Evolutionary conservation across 148 eudicot species (phyloP).

Genomic region (Talinum fruticosum): DNA sequence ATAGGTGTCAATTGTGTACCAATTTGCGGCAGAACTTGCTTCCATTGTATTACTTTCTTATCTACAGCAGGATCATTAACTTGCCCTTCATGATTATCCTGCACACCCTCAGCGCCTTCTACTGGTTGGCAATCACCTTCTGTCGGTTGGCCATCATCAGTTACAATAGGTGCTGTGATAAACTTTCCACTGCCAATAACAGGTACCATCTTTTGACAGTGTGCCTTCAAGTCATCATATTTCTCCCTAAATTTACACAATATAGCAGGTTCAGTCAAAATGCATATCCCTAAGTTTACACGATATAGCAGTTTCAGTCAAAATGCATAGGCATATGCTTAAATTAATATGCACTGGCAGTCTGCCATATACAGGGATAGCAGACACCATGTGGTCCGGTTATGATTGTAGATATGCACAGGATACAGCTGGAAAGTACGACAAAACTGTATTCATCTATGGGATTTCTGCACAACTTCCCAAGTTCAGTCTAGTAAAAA

Average conservation of each 20-base stretch:
- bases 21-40: slow-evolving; percentile 79
- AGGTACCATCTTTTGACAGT: slow-evolving; percentile 83
- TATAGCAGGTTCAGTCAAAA: slow-evolving; percentile 21
- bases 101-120: slow-evolving; percentile 30
- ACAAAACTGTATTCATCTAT: not conserved
- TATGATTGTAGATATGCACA: not conserved
- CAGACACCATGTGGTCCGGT: not conserved
- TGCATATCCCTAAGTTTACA: slow-evolving; percentile 19
- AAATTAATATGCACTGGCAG: not conserved
- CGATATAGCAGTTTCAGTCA: slow-evolving; percentile 19
- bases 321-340: slow-evolving; percentile 13
- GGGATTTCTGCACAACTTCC: not conserved
- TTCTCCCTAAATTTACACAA: slow-evolving; percentile 58
- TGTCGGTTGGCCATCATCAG: slow-evolving; percentile 62
- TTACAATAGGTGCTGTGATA: slow-evolving; percentile 54
- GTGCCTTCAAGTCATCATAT: slow-evolving; percentile 77
- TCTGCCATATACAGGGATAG: slow-evolving; percentile 11
- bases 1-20: slow-evolving; percentile 50
- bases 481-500: too few species aligned
- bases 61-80: slow-evolving; percentile 32
- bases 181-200: slow-evolving; percentile 69
- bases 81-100: slow-evolving; percentile 20
- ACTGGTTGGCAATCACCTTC: slow-evolving; percentile 36
- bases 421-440: not conserved
- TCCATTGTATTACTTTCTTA: slow-evolving; percentile 76